phyloP scores from a whole-genome alignment of 2,329 filamentous ascomycete species.

The Cercospora beticola region DNA sequence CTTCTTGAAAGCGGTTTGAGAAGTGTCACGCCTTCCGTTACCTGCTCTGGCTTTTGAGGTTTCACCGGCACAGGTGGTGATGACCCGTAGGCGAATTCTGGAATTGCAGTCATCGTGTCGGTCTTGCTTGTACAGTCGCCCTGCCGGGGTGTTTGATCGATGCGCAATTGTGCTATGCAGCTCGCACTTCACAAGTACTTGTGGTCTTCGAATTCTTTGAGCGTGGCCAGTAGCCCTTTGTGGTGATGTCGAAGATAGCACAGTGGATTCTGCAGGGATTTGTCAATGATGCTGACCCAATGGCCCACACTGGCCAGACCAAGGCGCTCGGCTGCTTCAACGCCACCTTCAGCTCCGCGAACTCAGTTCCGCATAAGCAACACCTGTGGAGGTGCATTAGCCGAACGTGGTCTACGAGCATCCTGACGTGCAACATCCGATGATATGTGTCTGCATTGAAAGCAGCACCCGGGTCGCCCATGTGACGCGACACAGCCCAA shows the following conservation, averaged over 20 bases:
- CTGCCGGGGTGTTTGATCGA: background rate
- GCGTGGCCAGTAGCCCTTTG: too few species aligned
- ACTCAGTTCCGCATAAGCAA: background rate
- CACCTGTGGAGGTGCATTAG: slow-evolving; percentile 2
- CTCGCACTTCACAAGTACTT: too few species aligned
- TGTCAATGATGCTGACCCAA: slow-evolving; percentile 8
- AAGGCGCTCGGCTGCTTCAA: background rate
- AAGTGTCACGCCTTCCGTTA: slow-evolving; percentile 25
- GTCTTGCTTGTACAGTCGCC: background rate
- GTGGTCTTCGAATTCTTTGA: too few species aligned
- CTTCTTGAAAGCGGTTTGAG: slow-evolving; percentile 25
- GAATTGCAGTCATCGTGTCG: slow-evolving; percentile 15
- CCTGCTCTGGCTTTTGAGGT: slow-evolving; percentile 23
- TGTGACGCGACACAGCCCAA: background rate
- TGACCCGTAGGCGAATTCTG: slow-evolving; percentile 27
- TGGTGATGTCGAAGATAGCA: background rate
- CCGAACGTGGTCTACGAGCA: background rate
- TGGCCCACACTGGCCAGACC: background rate
- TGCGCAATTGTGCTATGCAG: too few species aligned
- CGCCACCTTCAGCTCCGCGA: background rate
- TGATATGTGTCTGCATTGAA: background rate
- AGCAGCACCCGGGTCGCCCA: background rate
- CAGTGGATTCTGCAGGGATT: background rate
- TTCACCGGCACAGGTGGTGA: slow-evolving; percentile 23
- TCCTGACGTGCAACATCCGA: background rate